Evolutionary conservation across 352 stramenopile species (phyloP).

Genomic region (Phytophthora podocarpi): DNA sequence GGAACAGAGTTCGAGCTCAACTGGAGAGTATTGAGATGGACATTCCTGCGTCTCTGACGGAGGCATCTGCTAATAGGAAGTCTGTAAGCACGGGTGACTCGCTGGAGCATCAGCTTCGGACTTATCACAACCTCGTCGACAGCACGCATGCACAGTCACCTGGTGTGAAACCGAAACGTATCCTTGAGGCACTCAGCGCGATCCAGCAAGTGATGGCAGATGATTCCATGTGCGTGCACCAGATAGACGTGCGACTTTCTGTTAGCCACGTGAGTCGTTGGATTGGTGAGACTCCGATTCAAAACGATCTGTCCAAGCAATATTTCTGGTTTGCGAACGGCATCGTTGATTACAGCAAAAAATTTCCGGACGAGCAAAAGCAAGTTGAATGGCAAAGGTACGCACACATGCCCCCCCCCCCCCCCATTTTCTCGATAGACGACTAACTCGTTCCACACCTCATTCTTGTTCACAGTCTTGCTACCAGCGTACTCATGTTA

Average conservation of each 20-base stretch:
- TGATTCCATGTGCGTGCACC: conserved; percentile 1
- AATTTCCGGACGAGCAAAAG: background rate
- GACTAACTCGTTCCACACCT: background rate
- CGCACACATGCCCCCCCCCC: background rate
- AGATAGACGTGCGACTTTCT: background rate
- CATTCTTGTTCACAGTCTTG: conserved; percentile 10
- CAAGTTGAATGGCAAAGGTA: conserved; percentile 23
- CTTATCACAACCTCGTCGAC: conserved; percentile 3
- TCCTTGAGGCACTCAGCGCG: conserved; percentile 14
- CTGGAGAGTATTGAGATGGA: conserved; percentile 32
- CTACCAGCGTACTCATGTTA: background rate
- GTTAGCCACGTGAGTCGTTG: conserved; percentile 4
- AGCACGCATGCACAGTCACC: background rate
- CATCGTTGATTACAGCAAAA: conserved; percentile 18
- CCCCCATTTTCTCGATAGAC: background rate
- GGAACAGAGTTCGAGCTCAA: conserved; percentile 21
- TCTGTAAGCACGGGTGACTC: background rate
- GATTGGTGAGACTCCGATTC: conserved; percentile 8
- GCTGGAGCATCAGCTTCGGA: conserved; percentile 1
- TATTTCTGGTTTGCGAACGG: conserved; percentile 13
- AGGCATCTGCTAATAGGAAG: background rate
- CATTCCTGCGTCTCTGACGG: background rate
- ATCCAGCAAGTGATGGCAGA: conserved; percentile 25
- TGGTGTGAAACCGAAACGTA: background rate
- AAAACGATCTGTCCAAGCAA: conserved; percentile 1